Evolutionary conservation across 306 rosid species (phyloP).

Genomic region (Rosa persica): DNA sequence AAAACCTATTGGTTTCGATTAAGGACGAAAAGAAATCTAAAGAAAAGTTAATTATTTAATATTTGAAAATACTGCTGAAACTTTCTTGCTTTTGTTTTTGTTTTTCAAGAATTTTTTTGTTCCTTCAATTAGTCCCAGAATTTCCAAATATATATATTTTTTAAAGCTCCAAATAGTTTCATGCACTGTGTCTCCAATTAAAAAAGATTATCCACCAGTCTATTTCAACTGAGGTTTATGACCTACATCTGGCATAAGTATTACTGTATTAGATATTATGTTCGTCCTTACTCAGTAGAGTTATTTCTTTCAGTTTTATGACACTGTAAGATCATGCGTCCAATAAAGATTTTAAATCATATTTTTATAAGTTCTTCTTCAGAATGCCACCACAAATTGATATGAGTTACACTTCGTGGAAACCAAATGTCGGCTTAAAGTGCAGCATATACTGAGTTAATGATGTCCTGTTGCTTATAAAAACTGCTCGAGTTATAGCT

Average conservation of each 20-base stretch:
- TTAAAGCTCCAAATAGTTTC: background rate
- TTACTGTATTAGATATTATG: background rate
- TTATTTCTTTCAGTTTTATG: background rate
- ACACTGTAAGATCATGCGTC: background rate
- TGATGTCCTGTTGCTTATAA: slow-evolving; percentile 1
- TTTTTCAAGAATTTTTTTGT: too few relatives aligned
- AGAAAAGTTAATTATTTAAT: background rate
- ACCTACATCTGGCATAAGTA: background rate
- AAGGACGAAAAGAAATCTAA: too few relatives aligned
- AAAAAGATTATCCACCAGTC: too few relatives aligned
- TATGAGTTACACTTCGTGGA: background rate
- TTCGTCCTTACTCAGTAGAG: background rate
- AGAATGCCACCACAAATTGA: background rate
- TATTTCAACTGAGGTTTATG: background rate
- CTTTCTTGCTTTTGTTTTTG: too few relatives aligned
- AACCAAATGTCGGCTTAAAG: background rate
- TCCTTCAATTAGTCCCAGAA: background rate
- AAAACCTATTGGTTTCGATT: background rate
- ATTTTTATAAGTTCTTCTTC: background rate
- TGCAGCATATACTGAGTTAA: slow-evolving; percentile 14
- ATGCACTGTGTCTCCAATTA: too few relatives aligned
- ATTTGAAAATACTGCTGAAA: too few relatives aligned
- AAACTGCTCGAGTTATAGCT: background rate
- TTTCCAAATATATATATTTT: background rate
- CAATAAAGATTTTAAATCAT: background rate